phyloP scores from a whole-genome alignment of 345 rosid genomes.

The Triadica sebifera region DNA sequence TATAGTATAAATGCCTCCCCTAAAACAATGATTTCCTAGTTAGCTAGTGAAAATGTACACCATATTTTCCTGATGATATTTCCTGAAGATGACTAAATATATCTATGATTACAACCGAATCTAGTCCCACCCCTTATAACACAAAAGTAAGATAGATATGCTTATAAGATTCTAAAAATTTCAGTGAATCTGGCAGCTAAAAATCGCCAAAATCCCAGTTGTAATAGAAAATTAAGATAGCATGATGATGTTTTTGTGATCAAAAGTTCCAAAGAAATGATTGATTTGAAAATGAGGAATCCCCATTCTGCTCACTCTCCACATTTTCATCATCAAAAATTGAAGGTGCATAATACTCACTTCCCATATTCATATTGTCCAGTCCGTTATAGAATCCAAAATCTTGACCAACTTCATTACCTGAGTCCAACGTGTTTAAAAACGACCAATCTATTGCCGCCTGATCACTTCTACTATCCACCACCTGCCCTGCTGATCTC shows the following conservation, averaged over 20 bases:
- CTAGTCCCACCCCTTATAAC: no score
- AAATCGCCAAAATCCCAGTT: no score
- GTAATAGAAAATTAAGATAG: no score
- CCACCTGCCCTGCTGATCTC: conserved; percentile 17
- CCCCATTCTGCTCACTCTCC: conserved; percentile 20
- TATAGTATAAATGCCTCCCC: no score
- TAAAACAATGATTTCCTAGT: no score
- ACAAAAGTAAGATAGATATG: no score
- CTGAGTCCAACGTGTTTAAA: conserved; percentile 28
- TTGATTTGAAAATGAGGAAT: conserved; percentile 11
- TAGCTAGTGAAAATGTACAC: no score
- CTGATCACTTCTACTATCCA: conserved; percentile 9
- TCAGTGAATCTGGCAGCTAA: no score
- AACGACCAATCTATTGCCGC: conserved; percentile 46
- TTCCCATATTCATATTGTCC: conserved; percentile 8
- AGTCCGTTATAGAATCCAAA: conserved; percentile 29
- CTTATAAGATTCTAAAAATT: no score
- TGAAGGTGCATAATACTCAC: not conserved
- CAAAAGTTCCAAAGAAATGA: conserved; percentile 64
- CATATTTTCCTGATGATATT: no score
- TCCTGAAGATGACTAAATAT: no score
- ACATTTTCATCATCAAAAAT: conserved; percentile 2
- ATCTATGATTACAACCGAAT: no score
- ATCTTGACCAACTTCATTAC: conserved; percentile 10
- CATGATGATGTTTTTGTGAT: not conserved